Conservation (phyloP, 2,329 filamentous ascomycete genomes). For the Paraconiothyrium sp. region DNA sequence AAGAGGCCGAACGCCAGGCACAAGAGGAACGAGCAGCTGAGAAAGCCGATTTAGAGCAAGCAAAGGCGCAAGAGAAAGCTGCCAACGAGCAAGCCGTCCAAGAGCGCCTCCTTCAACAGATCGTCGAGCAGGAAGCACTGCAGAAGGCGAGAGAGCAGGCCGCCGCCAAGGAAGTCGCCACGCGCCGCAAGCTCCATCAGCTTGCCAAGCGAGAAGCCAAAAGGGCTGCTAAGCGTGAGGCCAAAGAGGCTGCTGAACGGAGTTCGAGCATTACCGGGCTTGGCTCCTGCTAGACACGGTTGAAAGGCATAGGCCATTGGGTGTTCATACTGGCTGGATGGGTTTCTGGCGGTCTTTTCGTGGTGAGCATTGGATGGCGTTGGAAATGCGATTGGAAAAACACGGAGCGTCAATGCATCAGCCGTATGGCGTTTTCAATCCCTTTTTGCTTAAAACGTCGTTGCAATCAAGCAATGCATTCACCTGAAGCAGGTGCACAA, state of each 20-base stretch:
- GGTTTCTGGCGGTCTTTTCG: no score
- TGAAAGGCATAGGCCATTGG: no score
- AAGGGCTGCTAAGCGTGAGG: neutral
- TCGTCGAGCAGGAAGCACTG: neutral
- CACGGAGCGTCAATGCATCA: no score
- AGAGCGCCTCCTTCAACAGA: constrained; percentile 1
- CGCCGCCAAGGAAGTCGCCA: neutral
- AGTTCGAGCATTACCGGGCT: neutral
- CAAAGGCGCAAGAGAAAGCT: constrained; percentile 5
- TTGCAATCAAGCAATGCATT: no score
- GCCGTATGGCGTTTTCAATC: no score
- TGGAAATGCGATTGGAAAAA: no score
- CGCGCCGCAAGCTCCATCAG: neutral
- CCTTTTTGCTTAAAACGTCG: no score
- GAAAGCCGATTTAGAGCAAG: neutral
- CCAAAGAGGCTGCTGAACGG: neutral
- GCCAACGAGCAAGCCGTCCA: neutral
- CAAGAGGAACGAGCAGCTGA: neutral
- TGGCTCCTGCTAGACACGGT: no score
- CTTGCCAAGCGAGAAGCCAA: constrained; percentile 3
- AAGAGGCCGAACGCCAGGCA: neutral
- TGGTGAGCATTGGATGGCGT: no score
- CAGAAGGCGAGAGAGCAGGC: neutral
- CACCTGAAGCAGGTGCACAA: no score
- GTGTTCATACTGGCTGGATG: no score